phyloP scores from a whole-genome alignment of 306 rosid genomes.

The Vicia villosa region DNA sequence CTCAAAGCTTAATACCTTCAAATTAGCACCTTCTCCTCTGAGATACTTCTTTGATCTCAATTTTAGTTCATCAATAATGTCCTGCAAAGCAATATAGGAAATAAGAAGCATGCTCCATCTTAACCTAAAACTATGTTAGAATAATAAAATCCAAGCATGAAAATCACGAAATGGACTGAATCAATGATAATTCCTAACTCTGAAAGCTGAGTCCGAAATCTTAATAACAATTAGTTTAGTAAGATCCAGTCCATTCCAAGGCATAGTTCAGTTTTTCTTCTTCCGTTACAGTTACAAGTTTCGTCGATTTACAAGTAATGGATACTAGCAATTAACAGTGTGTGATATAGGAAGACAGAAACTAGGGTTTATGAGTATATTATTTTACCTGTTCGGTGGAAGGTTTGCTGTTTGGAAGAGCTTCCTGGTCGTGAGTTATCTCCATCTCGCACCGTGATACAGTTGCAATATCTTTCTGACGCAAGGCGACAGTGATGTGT shows the following conservation, averaged over 20 bases:
- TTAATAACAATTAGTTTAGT: too few relatives aligned
- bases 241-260: constrained; percentile 21
- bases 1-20: constrained; percentile 55
- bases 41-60: constrained; percentile 65
- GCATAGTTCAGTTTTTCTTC: background rate
- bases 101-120: constrained; percentile 6
- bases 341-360: background rate
- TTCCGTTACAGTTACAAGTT: background rate
- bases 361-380: background rate
- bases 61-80: constrained; percentile 59
- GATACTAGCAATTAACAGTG: background rate
- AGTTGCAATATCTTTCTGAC: background rate
- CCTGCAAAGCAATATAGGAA: constrained; percentile 44
- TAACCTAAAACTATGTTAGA: background rate
- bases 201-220: background rate
- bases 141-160: background rate
- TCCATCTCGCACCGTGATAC: constrained; percentile 29
- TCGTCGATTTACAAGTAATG: background rate
- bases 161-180: background rate
- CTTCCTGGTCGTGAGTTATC: constrained; percentile 7
- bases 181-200: background rate
- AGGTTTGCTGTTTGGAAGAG: constrained; percentile 31
- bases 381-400: constrained; percentile 35
- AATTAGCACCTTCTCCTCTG: constrained; percentile 70
- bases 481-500: background rate